These are phyloP conservation scores for Chytriomyces sp. DNA, from an alignment of 192 early-diverging fungal genomes.

Conservation along the genomic window DNA sequence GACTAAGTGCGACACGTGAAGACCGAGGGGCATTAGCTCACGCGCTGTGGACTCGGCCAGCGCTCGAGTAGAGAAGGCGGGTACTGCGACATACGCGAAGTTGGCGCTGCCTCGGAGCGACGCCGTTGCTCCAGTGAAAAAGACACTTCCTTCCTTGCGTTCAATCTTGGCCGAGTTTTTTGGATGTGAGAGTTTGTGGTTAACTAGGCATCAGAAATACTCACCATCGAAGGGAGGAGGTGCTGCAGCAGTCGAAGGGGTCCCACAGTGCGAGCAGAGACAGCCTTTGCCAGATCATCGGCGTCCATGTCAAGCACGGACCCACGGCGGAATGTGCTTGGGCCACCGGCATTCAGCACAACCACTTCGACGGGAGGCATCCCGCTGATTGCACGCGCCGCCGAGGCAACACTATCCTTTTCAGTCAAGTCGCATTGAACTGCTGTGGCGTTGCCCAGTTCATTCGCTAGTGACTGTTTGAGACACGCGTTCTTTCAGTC, in stretches of 20 bases:
- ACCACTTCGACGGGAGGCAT: conserved; percentile 24
- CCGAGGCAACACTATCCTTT: background rate
- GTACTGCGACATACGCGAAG: conserved; percentile 40
- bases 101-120: conserved; percentile 30
- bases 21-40: conserved; percentile 42
- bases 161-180: conserved; percentile 19
- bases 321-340: conserved; percentile 19
- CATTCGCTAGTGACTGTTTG: conserved; percentile 22
- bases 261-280: conserved; percentile 18
- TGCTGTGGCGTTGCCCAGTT: conserved; percentile 22
- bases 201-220: background rate
- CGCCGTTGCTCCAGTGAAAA: conserved; percentile 50
- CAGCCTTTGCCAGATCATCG: conserved; percentile 3
- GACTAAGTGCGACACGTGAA: conserved; percentile 46
- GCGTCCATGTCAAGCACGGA: conserved; percentile 18
- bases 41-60: conserved; percentile 42
- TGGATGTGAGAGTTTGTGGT: background rate
- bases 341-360: conserved; percentile 31
- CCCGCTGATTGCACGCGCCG: background rate
- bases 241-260: conserved; percentile 25
- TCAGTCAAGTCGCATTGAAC: conserved; percentile 17
- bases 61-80: conserved; percentile 37
- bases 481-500: background rate
- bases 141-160: conserved; percentile 35
- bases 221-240: conserved; percentile 34